A percentile compares a stretch with the other conserved stretches of the same genome.
Conservation (phyloP, 2,329 filamentous ascomycete species). For the Salinomyces thailandicus region DNA sequence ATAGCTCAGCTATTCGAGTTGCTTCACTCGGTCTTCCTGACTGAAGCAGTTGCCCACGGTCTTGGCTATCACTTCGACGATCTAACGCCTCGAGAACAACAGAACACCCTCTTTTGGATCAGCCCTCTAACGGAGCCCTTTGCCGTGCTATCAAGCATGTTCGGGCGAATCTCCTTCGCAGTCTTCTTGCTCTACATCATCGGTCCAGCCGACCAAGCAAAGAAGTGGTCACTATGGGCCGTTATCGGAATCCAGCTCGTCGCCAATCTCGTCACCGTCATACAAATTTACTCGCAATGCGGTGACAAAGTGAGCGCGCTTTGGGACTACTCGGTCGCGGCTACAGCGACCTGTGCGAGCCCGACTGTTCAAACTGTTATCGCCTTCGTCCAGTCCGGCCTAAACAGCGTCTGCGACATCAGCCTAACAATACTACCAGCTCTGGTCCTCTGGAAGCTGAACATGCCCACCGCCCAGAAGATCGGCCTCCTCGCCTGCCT, state of each 20-base stretch:
- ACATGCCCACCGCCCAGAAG: slow-evolving; percentile 5
- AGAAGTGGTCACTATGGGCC: slow-evolving; percentile 1
- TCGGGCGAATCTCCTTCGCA: slow-evolving; percentile 7
- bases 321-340: slow-evolving; percentile 5
- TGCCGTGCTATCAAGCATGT: slow-evolving; percentile 2
- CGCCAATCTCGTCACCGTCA: slow-evolving; percentile 3
- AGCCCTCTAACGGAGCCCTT: slow-evolving; percentile 2
- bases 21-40: slow-evolving; percentile 1
- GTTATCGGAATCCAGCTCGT: slow-evolving; percentile 6
- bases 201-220: not conserved
- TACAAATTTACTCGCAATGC: slow-evolving; percentile 6
- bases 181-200: slow-evolving; percentile 5
- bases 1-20: slow-evolving; percentile 2
- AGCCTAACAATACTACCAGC: slow-evolving; percentile 7
- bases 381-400: slow-evolving; percentile 5
- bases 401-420: slow-evolving; percentile 5
- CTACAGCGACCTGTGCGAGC: slow-evolving; percentile 4
- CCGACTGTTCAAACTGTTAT: slow-evolving; percentile 3
- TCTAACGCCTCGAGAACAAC: not conserved
- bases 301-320: slow-evolving; percentile 7
- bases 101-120: not conserved
- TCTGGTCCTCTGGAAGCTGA: slow-evolving; percentile 6
- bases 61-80: not conserved
- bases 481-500: slow-evolving; percentile 4
- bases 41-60: not conserved